Conservation (phyloP, 1,284 basidiomycete genomes). For the Vanrija sp. region DNA sequence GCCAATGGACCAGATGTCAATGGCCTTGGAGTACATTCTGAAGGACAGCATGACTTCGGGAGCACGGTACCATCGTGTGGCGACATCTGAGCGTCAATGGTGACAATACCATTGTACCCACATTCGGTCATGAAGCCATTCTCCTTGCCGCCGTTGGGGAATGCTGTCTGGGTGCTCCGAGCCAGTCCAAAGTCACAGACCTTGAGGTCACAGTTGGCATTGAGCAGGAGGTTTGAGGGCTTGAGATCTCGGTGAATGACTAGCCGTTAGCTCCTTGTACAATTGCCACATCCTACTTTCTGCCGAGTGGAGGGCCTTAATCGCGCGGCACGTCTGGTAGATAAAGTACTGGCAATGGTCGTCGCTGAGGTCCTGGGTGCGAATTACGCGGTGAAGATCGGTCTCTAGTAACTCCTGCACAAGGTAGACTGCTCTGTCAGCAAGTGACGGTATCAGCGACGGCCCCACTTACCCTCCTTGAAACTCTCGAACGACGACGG, state of each 20-base stretch:
- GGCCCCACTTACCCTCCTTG: constrained; percentile 63
- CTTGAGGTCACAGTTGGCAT: constrained; percentile 94
- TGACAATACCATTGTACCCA: constrained; percentile 6
- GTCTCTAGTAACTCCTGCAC: constrained; percentile 80
- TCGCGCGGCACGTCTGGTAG: constrained; percentile 69
- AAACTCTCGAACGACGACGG: constrained; percentile 83
- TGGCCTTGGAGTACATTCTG: constrained; percentile 92
- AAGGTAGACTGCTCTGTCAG: constrained; percentile 49
- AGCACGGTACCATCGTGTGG: constrained; percentile 83
- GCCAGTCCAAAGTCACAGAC: constrained; percentile 92
- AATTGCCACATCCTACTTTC: constrained; percentile 52
- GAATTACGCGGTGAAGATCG: constrained; percentile 67
- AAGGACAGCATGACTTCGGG: constrained; percentile 97
- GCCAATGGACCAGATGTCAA: constrained; percentile 93
- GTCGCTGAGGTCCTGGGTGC: constrained; percentile 76
- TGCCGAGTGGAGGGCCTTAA: constrained; percentile 90
- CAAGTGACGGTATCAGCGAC: not conserved
- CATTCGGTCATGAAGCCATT: constrained; percentile 76
- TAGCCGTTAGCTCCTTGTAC: constrained; percentile 9
- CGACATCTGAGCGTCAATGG: constrained; percentile 51
- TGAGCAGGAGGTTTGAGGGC: constrained; percentile 89
- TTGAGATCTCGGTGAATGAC: constrained; percentile 95
- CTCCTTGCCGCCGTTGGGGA: constrained; percentile 66
- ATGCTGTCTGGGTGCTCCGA: constrained; percentile 76
- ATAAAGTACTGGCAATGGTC: constrained; percentile 70